These are phyloP conservation scores for Imleria badia DNA, from an alignment of 768 basidiomycete genomes.

Conservation along the genomic window DNA sequence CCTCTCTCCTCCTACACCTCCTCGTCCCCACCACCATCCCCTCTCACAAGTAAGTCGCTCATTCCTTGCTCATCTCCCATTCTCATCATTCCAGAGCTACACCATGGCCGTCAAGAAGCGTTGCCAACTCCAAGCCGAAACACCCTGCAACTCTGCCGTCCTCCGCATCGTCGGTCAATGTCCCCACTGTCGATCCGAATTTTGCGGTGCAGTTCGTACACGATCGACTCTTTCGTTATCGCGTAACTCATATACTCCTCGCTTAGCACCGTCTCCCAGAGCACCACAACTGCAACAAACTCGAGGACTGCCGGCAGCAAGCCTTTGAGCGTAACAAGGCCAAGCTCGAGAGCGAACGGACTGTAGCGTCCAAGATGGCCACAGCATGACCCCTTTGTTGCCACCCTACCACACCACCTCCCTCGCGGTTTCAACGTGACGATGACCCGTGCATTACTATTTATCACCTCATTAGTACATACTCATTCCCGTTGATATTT, in stretches of 20 bases:
- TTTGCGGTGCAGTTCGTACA: constrained; percentile 70
- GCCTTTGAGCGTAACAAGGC: constrained; percentile 87
- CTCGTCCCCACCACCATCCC: neutral
- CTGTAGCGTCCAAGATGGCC: constrained; percentile 83
- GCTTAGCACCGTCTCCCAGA: constrained; percentile 83
- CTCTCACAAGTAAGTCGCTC: neutral
- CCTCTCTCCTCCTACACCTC: neutral
- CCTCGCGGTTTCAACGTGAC: constrained; percentile 22
- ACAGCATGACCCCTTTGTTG: constrained; percentile 49
- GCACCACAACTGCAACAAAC: constrained; percentile 79
- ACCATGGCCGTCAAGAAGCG: constrained; percentile 84
- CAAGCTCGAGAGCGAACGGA: constrained; percentile 86
- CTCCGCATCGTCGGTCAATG: constrained; percentile 86
- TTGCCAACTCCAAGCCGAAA: constrained; percentile 63
- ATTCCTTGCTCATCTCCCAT: neutral
- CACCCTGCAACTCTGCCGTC: constrained; percentile 70
- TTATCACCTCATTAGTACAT: constrained; percentile 27
- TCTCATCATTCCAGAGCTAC: constrained; percentile 1
- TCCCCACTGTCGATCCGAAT: constrained; percentile 73
- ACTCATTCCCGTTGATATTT: constrained; percentile 3
- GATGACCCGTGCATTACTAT: constrained; percentile 25
- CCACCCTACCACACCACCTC: neutral
- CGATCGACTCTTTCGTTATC: neutral
- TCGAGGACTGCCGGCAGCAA: constrained; percentile 83
- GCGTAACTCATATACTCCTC: constrained; percentile 17